phyloP scores from a whole-genome alignment of 108 stramenopile genomes.

The Phaeodactylum tricornutum region DNA sequence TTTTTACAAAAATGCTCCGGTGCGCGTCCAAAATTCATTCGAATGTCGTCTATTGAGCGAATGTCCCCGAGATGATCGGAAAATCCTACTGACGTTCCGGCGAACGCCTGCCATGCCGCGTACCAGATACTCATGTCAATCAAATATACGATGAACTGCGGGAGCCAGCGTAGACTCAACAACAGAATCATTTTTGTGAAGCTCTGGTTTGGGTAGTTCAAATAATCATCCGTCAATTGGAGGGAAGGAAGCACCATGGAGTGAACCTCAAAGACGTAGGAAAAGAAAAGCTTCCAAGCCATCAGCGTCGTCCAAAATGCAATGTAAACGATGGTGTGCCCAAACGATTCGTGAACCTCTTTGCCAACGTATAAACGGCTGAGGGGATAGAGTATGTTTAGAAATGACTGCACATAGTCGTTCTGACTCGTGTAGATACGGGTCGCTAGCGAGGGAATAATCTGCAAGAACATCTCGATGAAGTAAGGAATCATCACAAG shows the following conservation, averaged over 20 bases:
- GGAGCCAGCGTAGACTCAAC: conserved; percentile 84
- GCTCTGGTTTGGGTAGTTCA: conserved; percentile 88
- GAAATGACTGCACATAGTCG: conserved; percentile 80
- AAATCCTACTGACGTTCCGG: conserved; percentile 87
- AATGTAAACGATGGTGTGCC: conserved; percentile 63
- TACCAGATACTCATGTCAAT: conserved; percentile 98
- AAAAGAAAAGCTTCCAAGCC: conserved; percentile 91
- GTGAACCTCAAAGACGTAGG: conserved; percentile 88
- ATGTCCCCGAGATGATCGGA: conserved; percentile 89
- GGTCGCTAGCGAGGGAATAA: conserved; percentile 64
- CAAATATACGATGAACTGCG: conserved; percentile 91
- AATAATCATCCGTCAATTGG: conserved; percentile 90
- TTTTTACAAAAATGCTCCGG: conserved; percentile 85
- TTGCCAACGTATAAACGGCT: conserved; percentile 90
- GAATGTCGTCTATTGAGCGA: conserved; percentile 79
- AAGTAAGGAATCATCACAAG: conserved; percentile 82
- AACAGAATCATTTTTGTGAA: conserved; percentile 71
- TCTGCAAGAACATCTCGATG: conserved; percentile 66
- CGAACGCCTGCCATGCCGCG: conserved; percentile 90
- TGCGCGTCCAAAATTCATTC: conserved; percentile 77
- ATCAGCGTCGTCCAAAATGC: conserved; percentile 88
- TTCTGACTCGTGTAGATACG: conserved; percentile 72
- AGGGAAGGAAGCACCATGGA: conserved; percentile 91
- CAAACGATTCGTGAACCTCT: conserved; percentile 81
- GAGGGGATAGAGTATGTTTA: conserved; percentile 84